These are phyloP conservation scores for Leptodermis oblonga DNA, from an alignment of 257 asterid species.

Conservation along the genomic window DNA sequence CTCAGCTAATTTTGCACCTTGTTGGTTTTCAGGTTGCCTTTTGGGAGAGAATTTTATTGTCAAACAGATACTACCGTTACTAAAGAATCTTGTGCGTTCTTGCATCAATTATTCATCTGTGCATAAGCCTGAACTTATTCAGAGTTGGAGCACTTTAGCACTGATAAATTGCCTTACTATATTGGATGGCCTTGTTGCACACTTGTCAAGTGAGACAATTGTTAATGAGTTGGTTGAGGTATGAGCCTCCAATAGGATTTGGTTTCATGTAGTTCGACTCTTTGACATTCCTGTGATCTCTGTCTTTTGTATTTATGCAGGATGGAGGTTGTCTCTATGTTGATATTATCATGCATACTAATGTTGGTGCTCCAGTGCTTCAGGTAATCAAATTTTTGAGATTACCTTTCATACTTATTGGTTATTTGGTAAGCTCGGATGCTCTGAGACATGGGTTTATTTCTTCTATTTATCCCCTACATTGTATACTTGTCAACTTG, in stretches of 20 bases:
- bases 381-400: constrained; percentile 45
- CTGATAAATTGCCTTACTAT: constrained; percentile 62
- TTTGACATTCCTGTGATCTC: constrained; percentile 10
- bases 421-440: neutral
- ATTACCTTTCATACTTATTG: neutral
- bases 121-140: constrained; percentile 69
- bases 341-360: constrained; percentile 67
- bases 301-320: constrained; percentile 40
- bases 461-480: neutral
- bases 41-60: constrained; percentile 67
- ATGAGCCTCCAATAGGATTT: constrained; percentile 21
- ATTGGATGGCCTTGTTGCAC: constrained; percentile 72
- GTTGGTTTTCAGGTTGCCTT: constrained; percentile 64
- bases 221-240: constrained; percentile 85
- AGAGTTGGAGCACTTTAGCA: constrained; percentile 78
- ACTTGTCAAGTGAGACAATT: constrained; percentile 52
- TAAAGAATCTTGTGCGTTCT: constrained; percentile 48
- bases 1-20: constrained; percentile 20
- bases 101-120: constrained; percentile 52
- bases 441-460: neutral
- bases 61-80: constrained; percentile 77
- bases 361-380: constrained; percentile 54
- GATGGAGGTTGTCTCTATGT: constrained; percentile 57
- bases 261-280: neutral
- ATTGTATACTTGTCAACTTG: constrained; percentile 5